Percentiles rank a stretch among this genome's conserved stretches.
Conservation (phyloP, 1,284 basidiomycete genomes). For the Moesziomyces sp. region DNA sequence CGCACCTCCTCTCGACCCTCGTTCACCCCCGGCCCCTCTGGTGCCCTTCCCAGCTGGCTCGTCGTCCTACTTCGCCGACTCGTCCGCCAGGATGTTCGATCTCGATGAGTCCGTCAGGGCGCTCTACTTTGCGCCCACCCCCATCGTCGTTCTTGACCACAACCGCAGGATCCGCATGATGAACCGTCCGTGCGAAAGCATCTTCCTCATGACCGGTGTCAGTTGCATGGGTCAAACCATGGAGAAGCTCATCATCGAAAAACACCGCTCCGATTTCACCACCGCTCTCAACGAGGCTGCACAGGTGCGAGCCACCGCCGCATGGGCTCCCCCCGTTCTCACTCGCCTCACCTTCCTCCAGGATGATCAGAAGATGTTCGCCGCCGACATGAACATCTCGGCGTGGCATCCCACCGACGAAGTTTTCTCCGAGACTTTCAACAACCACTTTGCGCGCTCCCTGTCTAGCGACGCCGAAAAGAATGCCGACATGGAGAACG, state of each 20-base stretch:
- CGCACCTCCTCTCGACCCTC: constrained; percentile 7
- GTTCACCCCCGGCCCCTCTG: constrained; percentile 20
- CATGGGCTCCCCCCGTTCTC: constrained; percentile 46
- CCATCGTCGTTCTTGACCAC: constrained; percentile 59
- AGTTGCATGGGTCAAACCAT: constrained; percentile 53
- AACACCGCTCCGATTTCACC: constrained; percentile 21
- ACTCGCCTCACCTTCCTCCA: constrained; percentile 56
- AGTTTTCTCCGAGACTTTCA: constrained; percentile 54
- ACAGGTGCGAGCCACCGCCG: constrained; percentile 26
- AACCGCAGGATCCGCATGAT: constrained; percentile 58
- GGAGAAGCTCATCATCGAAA: constrained; percentile 46
- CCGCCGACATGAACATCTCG: constrained; percentile 53
- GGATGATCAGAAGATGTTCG: constrained; percentile 44
- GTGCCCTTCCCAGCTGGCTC: constrained; percentile 28
- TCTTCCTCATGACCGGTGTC: constrained; percentile 48
- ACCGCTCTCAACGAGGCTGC: constrained; percentile 56
- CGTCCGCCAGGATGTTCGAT: constrained; percentile 57
- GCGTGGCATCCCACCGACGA: constrained; percentile 63
- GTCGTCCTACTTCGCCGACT: constrained; percentile 26
- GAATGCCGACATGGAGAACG: constrained; percentile 2
- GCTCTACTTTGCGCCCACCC: constrained; percentile 62
- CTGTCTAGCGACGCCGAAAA: constrained; percentile 22
- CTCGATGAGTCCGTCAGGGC: constrained; percentile 63
- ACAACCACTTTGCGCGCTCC: constrained; percentile 28
- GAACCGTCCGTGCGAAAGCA: constrained; percentile 59